Base-by-base conservation (phyloP, 192 early-diverging fungal genomes). In the Entomortierella beljakovae region DNA sequence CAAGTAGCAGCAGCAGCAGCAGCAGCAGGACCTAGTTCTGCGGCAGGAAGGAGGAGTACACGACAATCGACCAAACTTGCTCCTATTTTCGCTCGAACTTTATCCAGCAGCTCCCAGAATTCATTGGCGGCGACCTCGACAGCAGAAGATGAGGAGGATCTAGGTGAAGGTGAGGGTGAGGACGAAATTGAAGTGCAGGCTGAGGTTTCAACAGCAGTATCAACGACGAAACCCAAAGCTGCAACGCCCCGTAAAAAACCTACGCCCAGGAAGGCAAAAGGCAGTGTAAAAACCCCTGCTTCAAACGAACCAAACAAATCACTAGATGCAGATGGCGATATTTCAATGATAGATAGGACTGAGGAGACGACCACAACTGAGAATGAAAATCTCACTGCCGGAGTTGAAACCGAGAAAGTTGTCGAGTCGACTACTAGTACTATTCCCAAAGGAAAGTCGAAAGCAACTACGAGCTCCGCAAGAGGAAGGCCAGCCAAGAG, bases 1-100 rank as follows among this genome's bases (percentile, higher is more conserved):
- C 25, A 57, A 13, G 55, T 35, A 35, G 9, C 5, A 2, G 33
- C 15, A 1, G 55, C 8, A 35, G 29, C 13, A 2, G 6, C 16
- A 16, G 32, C 10, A 15, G 57, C n/a, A 23, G 3, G 8, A 4
- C 34, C 54, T 9, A 20, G 26, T 56, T n/a, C 57, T 10, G 10
- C 57, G 2, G 22, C 6, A 22, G 37, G 1, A 22, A 68, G 38
- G 25, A 35, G 60, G 4, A 34, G 53, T 0, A 63, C 34, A n/a
- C 59, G 52, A 40, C 32, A 53, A 20, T 26, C 53, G 6, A 52
- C 26, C 9, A 54, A 26, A 40, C 31, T 64, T 9, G 61, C 70
- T 10, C 61, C 70, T 4, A 72, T 64, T n/a, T 63, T 63, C 34
- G 46, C 49, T 23, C 57, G 57, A 15, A 15, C 56, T n/a, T 4